Evolutionary conservation across 768 basidiomycete species (phyloP).

Genomic region (Amylocystis lapponica): DNA sequence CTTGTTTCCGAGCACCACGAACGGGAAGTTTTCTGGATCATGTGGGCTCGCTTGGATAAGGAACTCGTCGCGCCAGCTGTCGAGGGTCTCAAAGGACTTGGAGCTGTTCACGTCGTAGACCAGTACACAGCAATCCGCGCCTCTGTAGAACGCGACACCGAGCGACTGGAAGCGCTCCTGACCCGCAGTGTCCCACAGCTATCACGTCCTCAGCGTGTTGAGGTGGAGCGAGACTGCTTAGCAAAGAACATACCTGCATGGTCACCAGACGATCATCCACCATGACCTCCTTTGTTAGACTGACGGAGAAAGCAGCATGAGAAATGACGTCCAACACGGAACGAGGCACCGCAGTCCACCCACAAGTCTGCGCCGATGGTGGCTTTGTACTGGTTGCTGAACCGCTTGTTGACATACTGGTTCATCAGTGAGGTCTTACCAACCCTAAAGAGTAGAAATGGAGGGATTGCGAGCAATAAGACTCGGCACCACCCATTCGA

Average conservation of each 20-base stretch:
- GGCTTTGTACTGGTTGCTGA: slow-evolving; percentile 99
- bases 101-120: slow-evolving; percentile 99
- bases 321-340: slow-evolving; percentile 1
- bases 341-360: slow-evolving; percentile 35
- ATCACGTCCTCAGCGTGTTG: slow-evolving; percentile 2
- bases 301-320: slow-evolving; percentile 22
- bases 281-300: slow-evolving; percentile 97
- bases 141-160: slow-evolving; percentile 98
- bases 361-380: slow-evolving; percentile 97
- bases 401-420: slow-evolving; percentile 99
- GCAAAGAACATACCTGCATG: slow-evolving; percentile 73
- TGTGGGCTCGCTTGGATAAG: slow-evolving; percentile 98
- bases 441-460: slow-evolving; percentile 34
- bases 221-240: neutral
- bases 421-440: slow-evolving; percentile 99
- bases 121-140: slow-evolving; percentile 97
- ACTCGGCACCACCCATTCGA: neutral
- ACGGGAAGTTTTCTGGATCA: slow-evolving; percentile 99
- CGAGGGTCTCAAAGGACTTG: slow-evolving; percentile 97
- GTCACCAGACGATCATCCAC: slow-evolving; percentile 97
- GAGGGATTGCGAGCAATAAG: slow-evolving; percentile 2
- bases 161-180: slow-evolving; percentile 99
- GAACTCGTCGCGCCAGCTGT: slow-evolving; percentile 99
- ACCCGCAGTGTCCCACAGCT: slow-evolving; percentile 99
- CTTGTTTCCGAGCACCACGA: slow-evolving; percentile 99